These are phyloP conservation scores for Apiospora rasikravindrae DNA, from an alignment of 2,329 filamentous ascomycete species.

Conservation along the genomic window DNA sequence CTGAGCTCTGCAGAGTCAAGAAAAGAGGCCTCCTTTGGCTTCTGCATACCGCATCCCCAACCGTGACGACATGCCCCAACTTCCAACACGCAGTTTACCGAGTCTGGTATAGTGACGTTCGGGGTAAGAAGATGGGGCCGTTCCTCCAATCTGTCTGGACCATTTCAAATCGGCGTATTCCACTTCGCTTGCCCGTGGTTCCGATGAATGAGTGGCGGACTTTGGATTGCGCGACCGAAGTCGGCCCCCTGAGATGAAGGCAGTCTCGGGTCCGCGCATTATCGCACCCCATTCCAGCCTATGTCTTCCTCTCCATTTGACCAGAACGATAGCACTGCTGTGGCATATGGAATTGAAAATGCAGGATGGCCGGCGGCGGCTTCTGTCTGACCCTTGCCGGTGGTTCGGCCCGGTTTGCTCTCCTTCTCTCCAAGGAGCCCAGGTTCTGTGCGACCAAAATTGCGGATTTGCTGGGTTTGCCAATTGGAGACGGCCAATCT, in stretches of 20 bases:
- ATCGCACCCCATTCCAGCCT: no score
- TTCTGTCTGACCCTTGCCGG: not conserved
- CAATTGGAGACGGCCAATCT: not conserved
- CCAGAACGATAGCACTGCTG: not conserved
- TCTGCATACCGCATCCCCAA: not conserved
- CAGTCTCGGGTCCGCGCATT: not conserved
- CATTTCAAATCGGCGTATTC: not conserved
- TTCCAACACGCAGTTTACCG: not conserved
- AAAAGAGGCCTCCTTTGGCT: not conserved
- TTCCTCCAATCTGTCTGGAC: not conserved
- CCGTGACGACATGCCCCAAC: not conserved
- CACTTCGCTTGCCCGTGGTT: not conserved
- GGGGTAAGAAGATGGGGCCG: not conserved
- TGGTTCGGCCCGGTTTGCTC: not conserved
- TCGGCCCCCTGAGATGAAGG: not conserved
- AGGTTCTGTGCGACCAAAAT: not conserved
- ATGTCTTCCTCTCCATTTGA: not conserved
- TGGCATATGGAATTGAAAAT: not conserved
- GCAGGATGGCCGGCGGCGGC: no score
- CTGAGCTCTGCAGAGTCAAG: not conserved
- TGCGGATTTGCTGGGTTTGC: not conserved
- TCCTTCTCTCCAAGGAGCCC: not conserved
- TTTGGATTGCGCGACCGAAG: not conserved
- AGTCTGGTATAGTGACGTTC: not conserved
- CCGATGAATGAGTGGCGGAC: not conserved